Base-by-base conservation (phyloP, 202 grass and related monocot genomes). In the Schoenoplectus tabernaemontani region DNA sequence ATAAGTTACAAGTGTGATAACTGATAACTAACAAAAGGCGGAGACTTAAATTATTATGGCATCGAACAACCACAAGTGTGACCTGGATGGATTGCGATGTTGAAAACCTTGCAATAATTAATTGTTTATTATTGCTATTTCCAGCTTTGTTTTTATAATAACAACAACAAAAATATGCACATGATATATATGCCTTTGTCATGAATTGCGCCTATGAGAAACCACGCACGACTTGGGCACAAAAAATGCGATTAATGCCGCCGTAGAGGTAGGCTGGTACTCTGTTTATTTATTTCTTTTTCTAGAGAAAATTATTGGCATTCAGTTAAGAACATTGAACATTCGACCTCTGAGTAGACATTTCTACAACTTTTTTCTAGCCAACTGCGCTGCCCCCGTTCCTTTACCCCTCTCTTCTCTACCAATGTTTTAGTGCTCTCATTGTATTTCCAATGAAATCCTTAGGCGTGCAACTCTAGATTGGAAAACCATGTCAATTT, bases 121-220 rank as follows among this genome's bases (percentile, higher is more conserved):
- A 34, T 11, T 17, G 15, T 19, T 75, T 75, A 54, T 75, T 54
- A 33, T 36, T 75, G 46, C 47, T 34, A 53, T 51, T 53, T 74
- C 46, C 70, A 74, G 46, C 15, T 74, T 74, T 19, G 46, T 36
- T 74, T 34, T 74, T 74, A 74, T 74, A 74, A 54, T 74, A 53
- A 7, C 26, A 75, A n/a, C 70, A 75, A n/a, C n/a, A 56, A 54
- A 0, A 10, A 54, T 33, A 75, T 56, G 46, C 70, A 75, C 70
- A 75, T 36, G 70, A 74, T 54, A 74, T 74, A 46, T n/a, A n/a
- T n/a, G n/a, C n/a, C n/a, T 12, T 51, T 51, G 13, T 47, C 44
- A 73, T 73, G 12, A 73, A 50, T 33, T 34, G 46, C 3, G 2
- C 7, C 15, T 53, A 1, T 32, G 13, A 17, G 15, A 9, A 15